Base-by-base conservation (phyloP, 495 filamentous ascomycete genomes). In the Penicilliopsis zonata region DNA sequence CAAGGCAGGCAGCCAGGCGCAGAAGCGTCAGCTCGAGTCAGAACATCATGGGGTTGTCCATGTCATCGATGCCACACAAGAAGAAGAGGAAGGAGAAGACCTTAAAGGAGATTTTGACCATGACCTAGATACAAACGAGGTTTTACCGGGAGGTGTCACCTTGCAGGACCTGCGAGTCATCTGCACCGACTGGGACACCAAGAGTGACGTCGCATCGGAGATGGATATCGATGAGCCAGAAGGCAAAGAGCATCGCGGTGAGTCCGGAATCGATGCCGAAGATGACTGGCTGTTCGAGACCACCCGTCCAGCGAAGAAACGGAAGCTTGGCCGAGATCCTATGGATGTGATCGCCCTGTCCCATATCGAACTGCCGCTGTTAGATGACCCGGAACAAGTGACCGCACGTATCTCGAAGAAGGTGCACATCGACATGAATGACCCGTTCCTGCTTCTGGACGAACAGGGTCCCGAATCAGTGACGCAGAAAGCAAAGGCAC, bases 391-490 rank as follows among this genome's bases (percentile, higher is more conserved):
- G 0, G 69, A 72, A 38, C 45, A 58, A 30, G 68, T 71, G 10
- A 82, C 80, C 3, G 59, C 75, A 3, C 72, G 72, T 36, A 57
- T 86, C 36, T 76, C 80, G 15, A 85, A 82, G 50, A 74, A 67
- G 20, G 76, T 92, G 26, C 70, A 71, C 1, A 69, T 99, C n/a
- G 86, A 96, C 43, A 67, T 93, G 40, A 86, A 87, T 41, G 90
- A 99, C 49, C 84, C 84, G 0, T 71, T 85, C 39, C 70, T 99
- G 16, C 67, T 99, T 2, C 64, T 96, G 16, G 79, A 86, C 46
- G 71, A 75, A 22, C 62, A 55, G 2, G 57, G 68, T 16, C 62
- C 68, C 13, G 66, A 69, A 2, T 41, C 69, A n/a, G 58, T 69
- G 24, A 33, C 45, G 6, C 48, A 60, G 32, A 60, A 59, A 28